These are phyloP conservation scores for Theileria equi DNA, from an alignment of 169 alveolate species.

Conservation along the genomic window DNA sequence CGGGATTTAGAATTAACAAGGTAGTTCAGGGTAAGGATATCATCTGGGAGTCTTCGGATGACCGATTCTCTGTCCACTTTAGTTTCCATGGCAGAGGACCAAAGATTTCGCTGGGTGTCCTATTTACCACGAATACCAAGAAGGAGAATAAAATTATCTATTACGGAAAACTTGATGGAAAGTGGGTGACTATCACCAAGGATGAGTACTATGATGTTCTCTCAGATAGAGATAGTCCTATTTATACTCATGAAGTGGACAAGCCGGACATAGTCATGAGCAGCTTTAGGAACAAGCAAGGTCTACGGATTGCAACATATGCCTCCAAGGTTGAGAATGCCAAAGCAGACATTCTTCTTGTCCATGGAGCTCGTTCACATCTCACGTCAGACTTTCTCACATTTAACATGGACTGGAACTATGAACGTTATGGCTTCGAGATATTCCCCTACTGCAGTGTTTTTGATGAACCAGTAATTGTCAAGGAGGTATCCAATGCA, in stretches of 20 bases:
- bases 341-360: constrained; percentile 47
- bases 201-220: neutral
- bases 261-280: constrained; percentile 46
- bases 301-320: constrained; percentile 59
- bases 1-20: no score
- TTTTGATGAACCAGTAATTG: no score
- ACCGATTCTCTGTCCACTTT: no score
- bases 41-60: no score
- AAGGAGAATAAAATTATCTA: no score
- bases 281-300: constrained; percentile 62
- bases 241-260: neutral
- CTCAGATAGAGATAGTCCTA: neutral
- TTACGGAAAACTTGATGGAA: no score
- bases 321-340: constrained; percentile 50
- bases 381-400: constrained; percentile 54
- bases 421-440: constrained; percentile 26
- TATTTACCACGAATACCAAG: no score
- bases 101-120: no score
- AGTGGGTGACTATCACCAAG: no score
- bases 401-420: constrained; percentile 55
- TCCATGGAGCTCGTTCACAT: constrained; percentile 64
- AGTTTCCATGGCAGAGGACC: no score
- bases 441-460: neutral
- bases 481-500: no score
- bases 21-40: no score